Evolutionary conservation across 2,329 filamentous ascomycete species (phyloP), one percentile per base, ranked within the genome.

Genomic region (Colletotrichum horii): DNA sequence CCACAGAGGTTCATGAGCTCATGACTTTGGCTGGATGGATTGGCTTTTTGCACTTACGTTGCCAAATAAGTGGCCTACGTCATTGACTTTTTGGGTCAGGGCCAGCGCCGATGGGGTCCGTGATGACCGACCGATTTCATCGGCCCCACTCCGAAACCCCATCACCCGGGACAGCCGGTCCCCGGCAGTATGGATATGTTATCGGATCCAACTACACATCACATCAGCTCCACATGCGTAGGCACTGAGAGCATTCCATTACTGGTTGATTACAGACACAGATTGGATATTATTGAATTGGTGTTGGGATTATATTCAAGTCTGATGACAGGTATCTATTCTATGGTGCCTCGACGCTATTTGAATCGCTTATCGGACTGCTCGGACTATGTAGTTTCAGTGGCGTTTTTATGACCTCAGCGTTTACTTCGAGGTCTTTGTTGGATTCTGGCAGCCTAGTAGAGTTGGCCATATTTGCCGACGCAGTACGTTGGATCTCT

Each of bases 211-310:
- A 48, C 8, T 3, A 19, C 38, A n/a, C 38, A n/a, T 19, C 38
- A n/a, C 38, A 48, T 9, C 38, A 48, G 9, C n/a, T 0, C 38
- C 38, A 1, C 0, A 0, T 48, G 19, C 3, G 19, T 12, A 48
- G 2, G 36, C 4, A 38, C 19, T 30, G 28, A 30, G 28, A 7
- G 28, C 28, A 5, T 28, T 7, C 28, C 28, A 28, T 7, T 7
- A 28, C 28, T 28, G 28, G 8, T 28, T 28, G 28, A n/a, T n/a
- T n/a, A n/a, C n/a, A n/a, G n/a, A n/a, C n/a, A n/a, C n/a, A n/a
- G n/a, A n/a, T n/a, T 52, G 43, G 0, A 22, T 3, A 52, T 52
- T 52, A 52, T 52, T 22, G 43, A 52, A 52, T 22, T 52, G 11
- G 9, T 52, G 43, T 22, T 52, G n/a, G 22, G 43, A 12, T 52